Evolutionary conservation across 2,329 filamentous ascomycete species (phyloP).

Genomic region (Arthrobotrys megalospora): DNA sequence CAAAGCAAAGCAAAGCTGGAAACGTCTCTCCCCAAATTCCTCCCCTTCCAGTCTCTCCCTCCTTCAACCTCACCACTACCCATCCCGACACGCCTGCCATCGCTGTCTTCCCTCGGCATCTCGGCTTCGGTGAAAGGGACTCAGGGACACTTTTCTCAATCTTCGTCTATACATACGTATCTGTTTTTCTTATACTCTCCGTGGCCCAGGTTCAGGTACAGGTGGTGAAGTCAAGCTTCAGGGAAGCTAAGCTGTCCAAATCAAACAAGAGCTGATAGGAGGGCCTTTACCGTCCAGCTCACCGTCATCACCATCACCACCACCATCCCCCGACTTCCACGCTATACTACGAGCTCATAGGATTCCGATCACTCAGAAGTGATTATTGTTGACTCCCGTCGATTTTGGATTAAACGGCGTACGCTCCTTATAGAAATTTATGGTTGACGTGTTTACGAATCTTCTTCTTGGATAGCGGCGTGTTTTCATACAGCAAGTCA

Average conservation of each 20-base stretch:
- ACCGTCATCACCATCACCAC: slow-evolving; percentile 11
- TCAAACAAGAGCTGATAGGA: slow-evolving; percentile 29
- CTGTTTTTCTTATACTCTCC: slow-evolving; percentile 1
- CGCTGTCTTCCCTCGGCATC: slow-evolving; percentile 39
- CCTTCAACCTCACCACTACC: slow-evolving; percentile 34
- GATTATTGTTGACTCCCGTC: slow-evolving; percentile 11
- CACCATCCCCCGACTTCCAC: slow-evolving; percentile 17
- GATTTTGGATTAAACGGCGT: slow-evolving; percentile 24
- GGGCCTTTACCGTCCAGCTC: slow-evolving; percentile 24
- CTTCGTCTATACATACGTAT: slow-evolving; percentile 14
- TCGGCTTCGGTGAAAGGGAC: slow-evolving; percentile 33
- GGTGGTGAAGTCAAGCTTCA: slow-evolving; percentile 25
- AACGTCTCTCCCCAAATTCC: slow-evolving; percentile 18
- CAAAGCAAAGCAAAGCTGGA: slow-evolving; percentile 31
- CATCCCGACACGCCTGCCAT: slow-evolving; percentile 45
- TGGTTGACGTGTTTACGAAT: slow-evolving; percentile 61
- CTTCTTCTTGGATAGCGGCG: slow-evolving; percentile 43
- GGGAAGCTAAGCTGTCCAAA: slow-evolving; percentile 32
- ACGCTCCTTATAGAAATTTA: slow-evolving; percentile 56
- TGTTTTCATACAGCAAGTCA: slow-evolving; percentile 21
- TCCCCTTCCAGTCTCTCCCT: not conserved
- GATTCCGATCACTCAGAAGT: slow-evolving; percentile 32
- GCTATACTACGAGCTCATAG: slow-evolving; percentile 14
- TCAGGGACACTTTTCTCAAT: slow-evolving; percentile 15
- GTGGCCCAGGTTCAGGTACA: not conserved